Base-by-base conservation (phyloP, 192 early-diverging fungal species). In the Coemansia sp. region DNA sequence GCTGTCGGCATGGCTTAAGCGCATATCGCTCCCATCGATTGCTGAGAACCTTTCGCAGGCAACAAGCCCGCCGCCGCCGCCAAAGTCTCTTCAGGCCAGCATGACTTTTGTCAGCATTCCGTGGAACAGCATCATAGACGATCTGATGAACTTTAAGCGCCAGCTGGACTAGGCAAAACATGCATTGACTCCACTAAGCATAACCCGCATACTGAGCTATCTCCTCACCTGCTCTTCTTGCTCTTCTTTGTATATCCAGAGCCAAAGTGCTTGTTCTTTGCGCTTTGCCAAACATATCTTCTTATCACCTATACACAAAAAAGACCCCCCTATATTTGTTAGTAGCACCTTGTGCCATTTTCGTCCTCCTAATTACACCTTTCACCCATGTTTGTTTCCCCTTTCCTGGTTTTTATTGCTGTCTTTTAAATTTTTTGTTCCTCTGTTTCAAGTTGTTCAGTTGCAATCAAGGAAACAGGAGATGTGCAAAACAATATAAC, bases 61-160 rank as follows among this genome's bases (percentile, higher is more conserved):
- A 68, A 79, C 81, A 16, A 63, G 74, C 67, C 69, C 75, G 38
- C 81, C 85, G 36, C 85, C 80, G 44, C 84, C 86, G 51, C 90
- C 91, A 49, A 89, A 91, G 76, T 87, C 87, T 34, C 74, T 95
- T 62, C 84, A 84, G 59, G 93, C 92, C 71, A 92, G 90, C 67
- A 93, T 95, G 92, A 95, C 94, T 44, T 93, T 92, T 88, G 91
- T 95, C 35, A 95, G 92, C 79, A 90, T 95, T n/a, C 94, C 92
- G 20, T 95, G 94, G 94, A 90, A 89, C 71, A 88, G 88, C 58
- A 92, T 95, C 61, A 91, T 90, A 60, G 76, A 85, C 38, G 80
- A 85, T 52, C 67, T 84, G 56, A 44, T 84, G 56, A 71, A 61
- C 62, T 83, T 83, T 41, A 83, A 83, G 72, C 80, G 69, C 63